These are phyloP conservation scores for Pythium pyrilobum DNA, from an alignment of 352 stramenopile species.

Conservation along the genomic window DNA sequence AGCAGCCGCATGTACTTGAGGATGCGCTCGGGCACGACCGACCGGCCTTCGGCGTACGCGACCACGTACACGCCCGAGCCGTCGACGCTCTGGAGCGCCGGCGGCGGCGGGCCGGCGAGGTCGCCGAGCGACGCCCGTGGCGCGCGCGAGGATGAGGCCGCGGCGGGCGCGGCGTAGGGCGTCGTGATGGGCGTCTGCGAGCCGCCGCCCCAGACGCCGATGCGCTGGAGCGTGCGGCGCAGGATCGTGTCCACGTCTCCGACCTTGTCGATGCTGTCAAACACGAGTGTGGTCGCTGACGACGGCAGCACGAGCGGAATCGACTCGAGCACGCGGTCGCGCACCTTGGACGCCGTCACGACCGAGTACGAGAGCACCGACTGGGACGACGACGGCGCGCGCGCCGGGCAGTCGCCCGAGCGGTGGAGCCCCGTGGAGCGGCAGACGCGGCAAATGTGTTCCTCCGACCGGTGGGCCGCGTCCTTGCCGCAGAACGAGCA, in stretches of 20 bases:
- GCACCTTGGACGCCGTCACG: conserved; percentile 59
- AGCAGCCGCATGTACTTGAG: conserved; percentile 85
- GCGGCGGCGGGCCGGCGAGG: conserved; percentile 6
- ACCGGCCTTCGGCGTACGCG: conserved; percentile 69
- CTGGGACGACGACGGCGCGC: conserved; percentile 14
- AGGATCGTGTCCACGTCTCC: conserved; percentile 70
- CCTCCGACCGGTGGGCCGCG: conserved; percentile 39
- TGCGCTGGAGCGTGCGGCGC: conserved; percentile 54
- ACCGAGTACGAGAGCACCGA: conserved; percentile 63
- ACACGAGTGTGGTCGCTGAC: conserved; percentile 42
- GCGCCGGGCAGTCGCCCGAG: conserved; percentile 46
- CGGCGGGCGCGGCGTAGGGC: conserved; percentile 33
- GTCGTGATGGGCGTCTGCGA: conserved; percentile 82
- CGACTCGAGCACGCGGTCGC: conserved; percentile 48
- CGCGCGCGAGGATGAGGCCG: background rate
- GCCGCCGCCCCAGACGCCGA: conserved; percentile 75
- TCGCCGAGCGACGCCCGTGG: too few species aligned
- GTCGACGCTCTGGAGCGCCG: conserved; percentile 15
- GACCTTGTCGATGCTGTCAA: conserved; percentile 66
- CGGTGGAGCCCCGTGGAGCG: conserved; percentile 45
- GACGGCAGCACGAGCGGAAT: conserved; percentile 47
- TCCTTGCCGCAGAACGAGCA: conserved; percentile 65
- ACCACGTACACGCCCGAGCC: conserved; percentile 60
- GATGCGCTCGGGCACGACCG: conserved; percentile 67
- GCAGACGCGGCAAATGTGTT: conserved; percentile 63